These are phyloP conservation scores for Pythium biforme DNA, from an alignment of 352 stramenopile species.

Conservation along the genomic window DNA sequence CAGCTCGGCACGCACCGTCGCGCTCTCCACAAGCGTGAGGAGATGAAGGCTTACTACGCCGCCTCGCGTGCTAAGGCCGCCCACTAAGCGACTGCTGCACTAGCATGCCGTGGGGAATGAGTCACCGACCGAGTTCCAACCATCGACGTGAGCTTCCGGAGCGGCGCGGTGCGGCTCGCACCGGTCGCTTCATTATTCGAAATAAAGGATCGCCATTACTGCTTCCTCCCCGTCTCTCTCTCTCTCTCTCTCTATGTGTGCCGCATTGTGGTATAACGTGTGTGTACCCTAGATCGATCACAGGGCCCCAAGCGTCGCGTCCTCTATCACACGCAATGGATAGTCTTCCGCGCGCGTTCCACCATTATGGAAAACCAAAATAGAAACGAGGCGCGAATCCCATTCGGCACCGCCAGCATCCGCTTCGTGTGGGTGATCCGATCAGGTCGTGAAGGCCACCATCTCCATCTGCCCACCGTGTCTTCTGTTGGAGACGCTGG, in stretches of 20 bases:
- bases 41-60: conserved; percentile 98
- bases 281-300: neutral
- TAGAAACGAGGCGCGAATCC: neutral
- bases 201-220: conserved; percentile 53
- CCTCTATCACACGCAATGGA: neutral
- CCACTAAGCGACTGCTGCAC: conserved; percentile 33
- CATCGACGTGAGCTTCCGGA: conserved; percentile 25
- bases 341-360: neutral
- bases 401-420: neutral
- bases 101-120: conserved; percentile 31
- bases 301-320: neutral
- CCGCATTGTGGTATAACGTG: neutral
- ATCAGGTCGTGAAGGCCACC: neutral
- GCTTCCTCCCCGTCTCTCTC: conserved; percentile 37
- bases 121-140: conserved; percentile 27
- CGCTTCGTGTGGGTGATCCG: neutral
- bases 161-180: conserved; percentile 21
- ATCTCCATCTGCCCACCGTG: neutral
- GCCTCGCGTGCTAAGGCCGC: conserved; percentile 93
- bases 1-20: conserved; percentile 98
- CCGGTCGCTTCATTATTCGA: conserved; percentile 70
- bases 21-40: conserved; percentile 97
- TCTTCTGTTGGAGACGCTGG: neutral
- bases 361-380: neutral
- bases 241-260: neutral